A percentile compares a stretch with the other conserved stretches of the same genome.
Evolutionary conservation across 305 asterid species (phyloP).

Genomic region (Solanum aculeatissimum): DNA sequence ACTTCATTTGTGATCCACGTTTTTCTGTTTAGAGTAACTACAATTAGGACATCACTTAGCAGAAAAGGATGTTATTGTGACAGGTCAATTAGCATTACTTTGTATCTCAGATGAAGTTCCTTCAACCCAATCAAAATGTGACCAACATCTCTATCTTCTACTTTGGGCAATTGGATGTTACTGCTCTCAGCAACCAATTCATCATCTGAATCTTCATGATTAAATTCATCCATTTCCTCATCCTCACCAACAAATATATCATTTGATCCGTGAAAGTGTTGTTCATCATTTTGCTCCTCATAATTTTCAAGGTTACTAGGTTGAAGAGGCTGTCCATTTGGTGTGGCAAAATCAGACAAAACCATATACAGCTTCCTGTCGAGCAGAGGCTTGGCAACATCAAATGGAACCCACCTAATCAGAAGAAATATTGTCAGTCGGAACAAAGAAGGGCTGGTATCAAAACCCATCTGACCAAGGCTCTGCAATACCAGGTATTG

Average conservation of each 20-base stretch:
- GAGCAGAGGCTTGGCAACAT: slow-evolving; percentile 59
- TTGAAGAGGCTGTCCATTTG: slow-evolving; percentile 29
- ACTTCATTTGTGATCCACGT: not conserved
- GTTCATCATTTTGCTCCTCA: slow-evolving; percentile 40
- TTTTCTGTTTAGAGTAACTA: not conserved
- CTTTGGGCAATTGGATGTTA: slow-evolving; percentile 13
- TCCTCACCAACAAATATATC: slow-evolving; percentile 39
- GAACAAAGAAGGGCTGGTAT: not conserved
- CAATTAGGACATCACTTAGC: not conserved
- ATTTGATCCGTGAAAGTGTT: slow-evolving; percentile 29
- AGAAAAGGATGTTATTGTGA: not conserved
- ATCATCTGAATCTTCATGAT: slow-evolving; percentile 52
- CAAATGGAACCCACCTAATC: slow-evolving; percentile 79
- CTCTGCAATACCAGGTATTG: not conserved
- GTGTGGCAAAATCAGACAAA: slow-evolving; percentile 51
- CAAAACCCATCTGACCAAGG: not conserved
- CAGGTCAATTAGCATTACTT: slow-evolving; percentile 27
- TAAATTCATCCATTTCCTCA: slow-evolving; percentile 50
- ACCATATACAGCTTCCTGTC: slow-evolving; percentile 61
- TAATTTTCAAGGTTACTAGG: slow-evolving; percentile 17
- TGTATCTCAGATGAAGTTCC: slow-evolving; percentile 48
- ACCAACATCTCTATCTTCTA: slow-evolving; percentile 40
- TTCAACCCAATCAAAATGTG: slow-evolving; percentile 56
- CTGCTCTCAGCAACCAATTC: slow-evolving; percentile 45
- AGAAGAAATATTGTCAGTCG: slow-evolving; percentile 3